Evolutionary conservation across 306 rosid species (phyloP), one percentile per base, ranked within the genome.

Genomic region (Cicer yamashitae): DNA sequence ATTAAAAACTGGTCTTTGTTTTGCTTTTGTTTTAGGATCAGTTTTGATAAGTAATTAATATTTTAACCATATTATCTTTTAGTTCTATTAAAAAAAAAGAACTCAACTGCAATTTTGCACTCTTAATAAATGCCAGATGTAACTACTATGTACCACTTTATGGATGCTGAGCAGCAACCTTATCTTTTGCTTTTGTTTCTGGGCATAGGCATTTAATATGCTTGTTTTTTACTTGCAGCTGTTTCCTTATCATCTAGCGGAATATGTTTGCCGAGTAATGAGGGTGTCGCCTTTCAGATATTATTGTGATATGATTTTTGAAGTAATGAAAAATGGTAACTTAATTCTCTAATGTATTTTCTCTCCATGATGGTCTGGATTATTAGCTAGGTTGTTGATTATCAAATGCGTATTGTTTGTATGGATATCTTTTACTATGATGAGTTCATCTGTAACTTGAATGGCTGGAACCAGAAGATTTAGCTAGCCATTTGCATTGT

Each of bases 221-320:
- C 51, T 70, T 22, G 69, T 77, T 82, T 85, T 62, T 81, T 39
- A 67, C 71, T 73, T 89, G 96, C 99, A 96, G 99, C 86, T 96
- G 59, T 96, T 92, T 84, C 99, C 99, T 65, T 96, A 96, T 82
- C 98, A 90, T 84, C 93, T 96, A 73, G 93, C 96, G 0, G 99
- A 92, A 71, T 88, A 92, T 78, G 88, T 96, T 84, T 96, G 98
- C 83, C 98, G 98, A 57, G 97, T 96, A 44, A 89, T 92, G 99
- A 89, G 99, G 85, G 76, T 96, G 39, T 96, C 99, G 2, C 96
- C 98, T 63, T 96, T 96, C 93, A 86, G 96, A 96, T 96, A 96
- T 81, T 96, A 90, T 48, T 90, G 98, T 75, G 99, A 96, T 87
- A 96, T 96, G 93, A 82, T 92, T 78, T 96, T 96, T 56, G 98